Percentiles rank a stretch among this genome's conserved stretches.
phyloP scores from a whole-genome alignment of 2,329 filamentous ascomycete species.

The Colletotrichum endophyticum region DNA sequence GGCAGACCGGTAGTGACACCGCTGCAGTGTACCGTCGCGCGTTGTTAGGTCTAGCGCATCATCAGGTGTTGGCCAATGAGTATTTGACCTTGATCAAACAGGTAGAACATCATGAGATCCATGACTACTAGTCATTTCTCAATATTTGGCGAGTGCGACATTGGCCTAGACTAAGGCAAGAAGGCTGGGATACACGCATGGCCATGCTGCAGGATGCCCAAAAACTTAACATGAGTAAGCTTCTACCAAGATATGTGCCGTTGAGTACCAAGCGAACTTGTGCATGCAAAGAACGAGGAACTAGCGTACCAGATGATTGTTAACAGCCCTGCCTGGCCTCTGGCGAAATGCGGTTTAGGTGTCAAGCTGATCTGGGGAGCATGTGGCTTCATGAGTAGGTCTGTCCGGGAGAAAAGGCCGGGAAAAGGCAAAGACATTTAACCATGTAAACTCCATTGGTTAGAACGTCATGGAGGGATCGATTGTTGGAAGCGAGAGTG shows the following conservation, averaged over 20 bases:
- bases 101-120: neutral
- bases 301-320: neutral
- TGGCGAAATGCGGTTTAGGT: neutral
- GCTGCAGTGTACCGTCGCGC: neutral
- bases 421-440: conserved; percentile 30
- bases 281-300: neutral
- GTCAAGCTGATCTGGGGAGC: neutral
- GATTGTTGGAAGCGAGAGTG: neutral
- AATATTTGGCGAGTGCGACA: neutral
- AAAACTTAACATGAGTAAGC: conserved; percentile 1
- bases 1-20: neutral
- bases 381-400: conserved; percentile 24
- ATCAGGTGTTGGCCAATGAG: neutral
- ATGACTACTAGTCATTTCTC: neutral
- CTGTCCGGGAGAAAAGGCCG: conserved; percentile 25
- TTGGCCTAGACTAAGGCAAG: neutral
- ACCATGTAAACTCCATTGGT: conserved; percentile 24
- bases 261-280: neutral
- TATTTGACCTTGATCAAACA: neutral
- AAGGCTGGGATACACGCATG: neutral
- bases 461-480: no score
- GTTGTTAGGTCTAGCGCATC: neutral
- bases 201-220: neutral
- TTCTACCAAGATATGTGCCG: neutral
- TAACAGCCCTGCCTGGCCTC: neutral